A percentile compares a stretch with the other conserved stretches of the same genome.
These are phyloP conservation scores for Mycena sp. DNA, from an alignment of 1,284 basidiomycete species.

Conservation along the genomic window DNA sequence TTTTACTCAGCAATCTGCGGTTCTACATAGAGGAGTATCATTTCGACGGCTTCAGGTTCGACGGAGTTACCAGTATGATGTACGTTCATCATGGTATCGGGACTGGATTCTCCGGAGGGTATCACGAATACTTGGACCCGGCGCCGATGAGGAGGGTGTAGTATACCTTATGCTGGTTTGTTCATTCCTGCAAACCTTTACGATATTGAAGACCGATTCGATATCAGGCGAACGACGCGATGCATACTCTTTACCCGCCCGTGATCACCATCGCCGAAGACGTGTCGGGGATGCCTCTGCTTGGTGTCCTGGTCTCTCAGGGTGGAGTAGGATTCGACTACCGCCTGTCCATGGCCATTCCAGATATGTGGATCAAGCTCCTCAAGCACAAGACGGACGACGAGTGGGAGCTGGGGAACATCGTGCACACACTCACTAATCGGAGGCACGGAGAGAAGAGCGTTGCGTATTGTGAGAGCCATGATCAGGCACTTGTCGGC, in stretches of 20 bases:
- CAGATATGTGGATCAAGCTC: slow-evolving; percentile 99
- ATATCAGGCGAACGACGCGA: slow-evolving; percentile 87
- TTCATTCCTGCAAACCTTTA: not conserved
- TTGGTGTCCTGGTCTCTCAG: slow-evolving; percentile 81
- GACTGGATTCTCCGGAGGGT: slow-evolving; percentile 95
- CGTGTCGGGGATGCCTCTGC: slow-evolving; percentile 97
- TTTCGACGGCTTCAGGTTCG: slow-evolving; percentile 98
- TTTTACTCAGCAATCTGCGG: slow-evolving; percentile 93
- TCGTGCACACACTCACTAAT: slow-evolving; percentile 92
- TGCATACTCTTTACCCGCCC: slow-evolving; percentile 85
- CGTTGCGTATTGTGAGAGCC: slow-evolving; percentile 95
- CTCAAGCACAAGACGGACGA: slow-evolving; percentile 93
- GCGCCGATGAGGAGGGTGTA: slow-evolving; percentile 89
- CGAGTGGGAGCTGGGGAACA: slow-evolving; percentile 90
- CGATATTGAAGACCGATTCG: too few relatives aligned
- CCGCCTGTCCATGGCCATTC: slow-evolving; percentile 96
- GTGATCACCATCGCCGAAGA: slow-evolving; percentile 96
- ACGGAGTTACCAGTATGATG: slow-evolving; percentile 99
- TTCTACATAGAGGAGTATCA: slow-evolving; percentile 96
- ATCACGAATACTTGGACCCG: slow-evolving; percentile 97
- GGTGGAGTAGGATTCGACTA: slow-evolving; percentile 99
- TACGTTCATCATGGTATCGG: slow-evolving; percentile 98
- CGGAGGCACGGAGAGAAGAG: slow-evolving; percentile 91
- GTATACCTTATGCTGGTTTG: slow-evolving; percentile 96
- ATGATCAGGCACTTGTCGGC: slow-evolving; percentile 97